These are phyloP conservation scores for Ascochyta rabiei DNA, from an alignment of 2,329 filamentous ascomycete species.

Conservation along the genomic window DNA sequence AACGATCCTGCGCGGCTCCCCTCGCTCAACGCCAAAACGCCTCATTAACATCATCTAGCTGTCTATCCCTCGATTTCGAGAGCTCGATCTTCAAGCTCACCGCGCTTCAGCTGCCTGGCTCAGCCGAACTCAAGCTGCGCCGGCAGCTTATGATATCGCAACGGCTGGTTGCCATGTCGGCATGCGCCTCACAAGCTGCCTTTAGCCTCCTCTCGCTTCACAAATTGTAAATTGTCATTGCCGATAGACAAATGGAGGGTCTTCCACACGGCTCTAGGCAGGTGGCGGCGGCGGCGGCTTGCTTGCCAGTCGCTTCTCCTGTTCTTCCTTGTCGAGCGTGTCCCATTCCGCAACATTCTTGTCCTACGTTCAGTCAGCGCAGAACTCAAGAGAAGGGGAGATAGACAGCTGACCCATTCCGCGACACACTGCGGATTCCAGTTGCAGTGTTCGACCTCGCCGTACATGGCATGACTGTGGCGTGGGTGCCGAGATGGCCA, in stretches of 20 bases:
- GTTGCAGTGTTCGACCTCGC: constrained; percentile 73
- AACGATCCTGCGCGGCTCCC: neutral
- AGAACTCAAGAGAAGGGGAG: neutral
- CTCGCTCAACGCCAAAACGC: neutral
- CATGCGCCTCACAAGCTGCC: neutral
- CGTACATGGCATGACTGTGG: constrained; percentile 71
- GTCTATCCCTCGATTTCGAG: neutral
- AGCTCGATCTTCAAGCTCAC: too few relatives aligned
- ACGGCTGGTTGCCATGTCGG: neutral
- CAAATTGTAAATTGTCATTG: neutral
- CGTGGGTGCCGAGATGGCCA: constrained; percentile 72
- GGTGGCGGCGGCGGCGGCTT: constrained; percentile 32
- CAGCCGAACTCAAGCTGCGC: too few relatives aligned
- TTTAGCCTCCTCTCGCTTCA: neutral
- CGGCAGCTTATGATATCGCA: neutral
- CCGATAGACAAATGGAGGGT: neutral
- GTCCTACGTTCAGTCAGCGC: constrained; percentile 49
- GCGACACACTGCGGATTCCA: constrained; percentile 69
- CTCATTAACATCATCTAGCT: neutral
- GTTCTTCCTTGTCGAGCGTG: constrained; percentile 63
- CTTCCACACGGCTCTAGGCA: neutral
- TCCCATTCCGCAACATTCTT: constrained; percentile 67
- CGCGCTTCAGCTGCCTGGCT: too few relatives aligned
- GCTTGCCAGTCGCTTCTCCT: constrained; percentile 56
- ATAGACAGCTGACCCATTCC: constrained; percentile 56